A percentile compares a stretch with the other conserved stretches of the same genome.
Evolutionary conservation across 768 basidiomycete genomes (phyloP).

Genomic region (Crepidotus variabilis): DNA sequence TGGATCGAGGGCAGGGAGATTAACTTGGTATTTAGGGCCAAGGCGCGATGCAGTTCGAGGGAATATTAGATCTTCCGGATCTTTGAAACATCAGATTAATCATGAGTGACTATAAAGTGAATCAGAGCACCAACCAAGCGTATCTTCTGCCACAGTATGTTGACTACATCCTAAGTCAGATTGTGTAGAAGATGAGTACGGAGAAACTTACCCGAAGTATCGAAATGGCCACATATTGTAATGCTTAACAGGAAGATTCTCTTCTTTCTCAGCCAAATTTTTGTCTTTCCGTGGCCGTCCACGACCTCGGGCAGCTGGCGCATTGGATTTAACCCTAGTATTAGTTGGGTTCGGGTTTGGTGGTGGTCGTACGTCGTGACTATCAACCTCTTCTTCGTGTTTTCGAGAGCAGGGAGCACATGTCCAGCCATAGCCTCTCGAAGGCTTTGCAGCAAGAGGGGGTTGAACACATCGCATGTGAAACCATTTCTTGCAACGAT

Average conservation of each 20-base stretch:
- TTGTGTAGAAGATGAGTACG: conserved; percentile 2
- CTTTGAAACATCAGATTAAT: conserved; percentile 34
- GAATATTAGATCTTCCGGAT: conserved; percentile 96
- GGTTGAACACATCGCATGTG: conserved; percentile 95
- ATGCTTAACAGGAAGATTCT: conserved; percentile 74
- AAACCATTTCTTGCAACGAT: conserved; percentile 89
- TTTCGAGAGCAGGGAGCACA: conserved; percentile 89
- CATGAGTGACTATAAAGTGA: neutral
- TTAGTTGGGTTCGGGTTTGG: conserved; percentile 37
- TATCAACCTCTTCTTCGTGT: conserved; percentile 84
- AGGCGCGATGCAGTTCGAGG: conserved; percentile 91
- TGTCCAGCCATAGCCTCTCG: conserved; percentile 96
- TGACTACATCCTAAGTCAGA: conserved; percentile 42
- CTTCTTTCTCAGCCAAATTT: conserved; percentile 69
- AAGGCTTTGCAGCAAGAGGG: conserved; percentile 86
- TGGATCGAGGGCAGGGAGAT: conserved; percentile 40
- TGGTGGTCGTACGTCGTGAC: conserved; percentile 61
- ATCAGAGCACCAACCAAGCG: conserved; percentile 55
- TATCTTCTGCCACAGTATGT: conserved; percentile 90
- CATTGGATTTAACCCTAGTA: conserved; percentile 59
- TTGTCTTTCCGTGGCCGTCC: conserved; percentile 79
- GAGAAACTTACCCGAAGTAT: conserved; percentile 79
- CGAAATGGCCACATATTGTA: conserved; percentile 93
- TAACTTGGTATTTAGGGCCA: conserved; percentile 82
- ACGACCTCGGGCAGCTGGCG: conserved; percentile 67